These are phyloP conservation scores for Colletotrichum tofieldiae DNA, from an alignment of 2,329 filamentous ascomycete species.

Conservation along the genomic window DNA sequence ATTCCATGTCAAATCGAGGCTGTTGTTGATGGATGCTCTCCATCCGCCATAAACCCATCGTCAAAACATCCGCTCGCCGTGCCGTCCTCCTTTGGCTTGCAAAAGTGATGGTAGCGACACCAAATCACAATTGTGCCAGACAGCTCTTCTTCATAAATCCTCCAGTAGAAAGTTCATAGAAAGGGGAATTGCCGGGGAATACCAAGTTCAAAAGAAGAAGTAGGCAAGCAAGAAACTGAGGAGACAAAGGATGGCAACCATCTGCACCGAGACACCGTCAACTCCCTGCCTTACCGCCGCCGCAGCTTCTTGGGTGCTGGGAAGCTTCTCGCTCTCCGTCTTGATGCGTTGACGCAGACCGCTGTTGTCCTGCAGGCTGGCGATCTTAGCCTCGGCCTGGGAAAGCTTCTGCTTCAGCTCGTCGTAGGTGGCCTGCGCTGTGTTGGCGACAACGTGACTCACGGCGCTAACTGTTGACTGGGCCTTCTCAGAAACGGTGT, in stretches of 20 bases:
- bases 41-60: conserved; percentile 12
- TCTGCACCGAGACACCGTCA: conserved; percentile 89
- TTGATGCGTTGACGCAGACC: conserved; percentile 83
- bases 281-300: conserved; percentile 69
- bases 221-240: conserved; percentile 95
- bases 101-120: neutral
- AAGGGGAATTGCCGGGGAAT: conserved; percentile 20
- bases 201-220: conserved; percentile 84
- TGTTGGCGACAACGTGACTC: conserved; percentile 64
- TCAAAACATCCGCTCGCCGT: conserved; percentile 13
- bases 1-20: conserved; percentile 28
- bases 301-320: conserved; percentile 62
- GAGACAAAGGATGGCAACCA: conserved; percentile 87
- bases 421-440: conserved; percentile 61
- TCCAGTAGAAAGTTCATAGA: conserved; percentile 30
- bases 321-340: conserved; percentile 66
- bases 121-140: neutral
- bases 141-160: conserved; percentile 28
- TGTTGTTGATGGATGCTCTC: conserved; percentile 16
- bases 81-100: conserved; percentile 10
- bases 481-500: conserved; percentile 49
- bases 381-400: conserved; percentile 82
- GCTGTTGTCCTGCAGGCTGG: conserved; percentile 77
- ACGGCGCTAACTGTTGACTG: conserved; percentile 57
- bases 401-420: conserved; percentile 82